A percentile compares a stretch with the other conserved stretches of the same genome.
These are phyloP conservation scores for Chytridium lagenaria DNA, from an alignment of 371 early-diverging fungal genomes.

Conservation along the genomic window DNA sequence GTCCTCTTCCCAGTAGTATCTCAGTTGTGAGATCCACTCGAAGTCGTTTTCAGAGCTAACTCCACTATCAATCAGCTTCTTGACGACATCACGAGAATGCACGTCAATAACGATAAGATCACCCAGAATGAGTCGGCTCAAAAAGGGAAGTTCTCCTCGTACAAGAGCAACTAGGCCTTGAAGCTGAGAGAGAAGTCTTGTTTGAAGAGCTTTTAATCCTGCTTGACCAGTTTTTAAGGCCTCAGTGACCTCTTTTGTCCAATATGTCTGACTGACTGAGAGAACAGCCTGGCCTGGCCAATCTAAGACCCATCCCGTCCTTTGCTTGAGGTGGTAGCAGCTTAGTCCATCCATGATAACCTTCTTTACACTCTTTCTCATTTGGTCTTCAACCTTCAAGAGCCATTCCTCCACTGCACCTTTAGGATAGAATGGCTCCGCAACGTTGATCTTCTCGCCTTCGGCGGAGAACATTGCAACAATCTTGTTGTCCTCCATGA, in stretches of 20 bases:
- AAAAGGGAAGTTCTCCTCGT: slow-evolving; percentile 59
- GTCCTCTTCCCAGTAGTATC: slow-evolving; percentile 68
- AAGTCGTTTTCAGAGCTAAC: slow-evolving; percentile 60
- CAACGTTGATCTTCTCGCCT: slow-evolving; percentile 57
- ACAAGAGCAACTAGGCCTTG: slow-evolving; percentile 62
- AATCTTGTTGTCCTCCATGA: slow-evolving; percentile 54
- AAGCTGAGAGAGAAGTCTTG: slow-evolving; percentile 51
- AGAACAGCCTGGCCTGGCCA: slow-evolving; percentile 65
- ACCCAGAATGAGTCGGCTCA: slow-evolving; percentile 55
- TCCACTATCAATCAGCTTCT: slow-evolving; percentile 54
- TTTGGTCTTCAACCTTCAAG: slow-evolving; percentile 58
- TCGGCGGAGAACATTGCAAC: slow-evolving; percentile 62
- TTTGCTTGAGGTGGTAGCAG: slow-evolving; percentile 46
- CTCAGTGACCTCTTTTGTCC: slow-evolving; percentile 63
- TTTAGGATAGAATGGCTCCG: slow-evolving; percentile 59
- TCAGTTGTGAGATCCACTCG: slow-evolving; percentile 67
- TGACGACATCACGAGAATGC: slow-evolving; percentile 62
- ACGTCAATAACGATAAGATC: slow-evolving; percentile 68
- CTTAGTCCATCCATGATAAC: slow-evolving; percentile 56
- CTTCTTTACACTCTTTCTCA: slow-evolving; percentile 59
- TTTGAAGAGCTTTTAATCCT: slow-evolving; percentile 48
- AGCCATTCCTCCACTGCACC: slow-evolving; percentile 67
- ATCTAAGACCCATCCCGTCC: slow-evolving; percentile 60
- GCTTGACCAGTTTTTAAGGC: slow-evolving; percentile 54
- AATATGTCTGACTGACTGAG: slow-evolving; percentile 58